These are phyloP conservation scores for Paramyrothecium roridum DNA, from an alignment of 2,329 filamentous ascomycete species.

Conservation along the genomic window DNA sequence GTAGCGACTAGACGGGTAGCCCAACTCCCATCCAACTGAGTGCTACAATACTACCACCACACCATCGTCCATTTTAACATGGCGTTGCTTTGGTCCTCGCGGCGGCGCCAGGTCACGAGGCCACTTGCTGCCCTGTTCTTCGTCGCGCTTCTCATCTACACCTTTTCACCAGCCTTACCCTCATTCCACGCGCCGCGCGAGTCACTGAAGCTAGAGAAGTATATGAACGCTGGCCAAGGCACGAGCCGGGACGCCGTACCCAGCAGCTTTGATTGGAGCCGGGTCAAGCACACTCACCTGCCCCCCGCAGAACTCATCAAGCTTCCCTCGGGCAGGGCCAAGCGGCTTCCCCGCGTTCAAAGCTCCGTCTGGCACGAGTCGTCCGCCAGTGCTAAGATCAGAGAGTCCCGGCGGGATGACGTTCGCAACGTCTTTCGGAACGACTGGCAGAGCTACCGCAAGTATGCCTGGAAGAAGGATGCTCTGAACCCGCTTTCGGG, in stretches of 20 bases:
- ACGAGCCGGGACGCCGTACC: not conserved
- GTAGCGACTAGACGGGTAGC: no score
- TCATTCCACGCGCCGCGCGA: not conserved
- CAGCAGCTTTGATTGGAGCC: constrained; percentile 35
- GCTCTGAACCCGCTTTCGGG: constrained; percentile 58
- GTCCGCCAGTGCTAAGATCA: constrained; percentile 12
- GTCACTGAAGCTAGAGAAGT: not conserved
- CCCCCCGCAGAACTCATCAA: constrained; percentile 15
- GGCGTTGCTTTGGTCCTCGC: not conserved
- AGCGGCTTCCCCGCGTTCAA: constrained; percentile 31
- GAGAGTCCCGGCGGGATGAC: constrained; percentile 25
- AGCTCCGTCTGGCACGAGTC: constrained; percentile 26
- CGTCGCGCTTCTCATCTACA: not conserved
- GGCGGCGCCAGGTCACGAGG: not conserved
- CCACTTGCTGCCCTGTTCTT: not conserved
- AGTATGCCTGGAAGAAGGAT: constrained; percentile 61
- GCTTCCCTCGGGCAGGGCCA: constrained; percentile 16
- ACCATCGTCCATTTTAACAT: not conserved
- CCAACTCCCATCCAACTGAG: no score
- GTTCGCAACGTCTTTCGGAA: constrained; percentile 30
- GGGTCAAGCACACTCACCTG: constrained; percentile 20
- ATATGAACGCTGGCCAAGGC: not conserved
- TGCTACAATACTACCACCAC: no score
- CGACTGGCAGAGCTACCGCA: constrained; percentile 32
- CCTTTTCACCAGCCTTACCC: not conserved